phyloP scores from a whole-genome alignment of 1,139 yeast genomes.

The Magnusiomyces suaveolens region DNA sequence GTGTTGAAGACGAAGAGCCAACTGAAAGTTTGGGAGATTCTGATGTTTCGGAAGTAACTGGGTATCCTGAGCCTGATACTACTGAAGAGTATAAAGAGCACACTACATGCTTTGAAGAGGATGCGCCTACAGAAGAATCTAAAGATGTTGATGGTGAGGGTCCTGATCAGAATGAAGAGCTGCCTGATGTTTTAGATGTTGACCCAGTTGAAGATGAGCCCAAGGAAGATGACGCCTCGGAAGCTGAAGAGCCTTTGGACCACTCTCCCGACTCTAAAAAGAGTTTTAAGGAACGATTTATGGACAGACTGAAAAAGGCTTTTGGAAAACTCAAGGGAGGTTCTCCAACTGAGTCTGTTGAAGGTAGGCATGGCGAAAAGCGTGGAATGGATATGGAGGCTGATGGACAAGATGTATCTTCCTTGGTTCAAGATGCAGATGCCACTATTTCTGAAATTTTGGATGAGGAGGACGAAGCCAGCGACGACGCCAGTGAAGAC shows the following conservation, averaged over 20 bases:
- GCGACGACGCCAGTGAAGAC: neutral
- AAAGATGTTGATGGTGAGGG: neutral
- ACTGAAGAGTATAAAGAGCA: neutral
- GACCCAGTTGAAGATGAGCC: too few relatives aligned
- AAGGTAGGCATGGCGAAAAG: neutral
- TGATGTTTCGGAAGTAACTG: neutral
- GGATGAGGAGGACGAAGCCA: neutral
- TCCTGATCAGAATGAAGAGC: neutral
- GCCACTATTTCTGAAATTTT: too few relatives aligned
- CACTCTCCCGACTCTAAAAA: too few relatives aligned
- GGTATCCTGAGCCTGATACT: neutral
- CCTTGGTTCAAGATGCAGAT: too few relatives aligned
- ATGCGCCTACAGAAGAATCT: neutral
- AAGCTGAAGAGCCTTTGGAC: too few relatives aligned
- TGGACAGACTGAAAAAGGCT: conserved; percentile 1
- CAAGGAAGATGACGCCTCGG: neutral
- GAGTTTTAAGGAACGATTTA: conserved; percentile 2
- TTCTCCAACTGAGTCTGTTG: neutral
- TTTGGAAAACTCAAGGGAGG: neutral
- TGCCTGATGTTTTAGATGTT: too few relatives aligned
- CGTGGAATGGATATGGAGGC: too few relatives aligned
- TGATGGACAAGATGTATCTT: too few relatives aligned
- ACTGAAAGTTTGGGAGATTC: neutral
- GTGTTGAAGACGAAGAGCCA: neutral
- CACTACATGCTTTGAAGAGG: neutral